Evolutionary conservation across 345 rosid genomes (phyloP).

Genomic region (Euphorbia peplus): DNA sequence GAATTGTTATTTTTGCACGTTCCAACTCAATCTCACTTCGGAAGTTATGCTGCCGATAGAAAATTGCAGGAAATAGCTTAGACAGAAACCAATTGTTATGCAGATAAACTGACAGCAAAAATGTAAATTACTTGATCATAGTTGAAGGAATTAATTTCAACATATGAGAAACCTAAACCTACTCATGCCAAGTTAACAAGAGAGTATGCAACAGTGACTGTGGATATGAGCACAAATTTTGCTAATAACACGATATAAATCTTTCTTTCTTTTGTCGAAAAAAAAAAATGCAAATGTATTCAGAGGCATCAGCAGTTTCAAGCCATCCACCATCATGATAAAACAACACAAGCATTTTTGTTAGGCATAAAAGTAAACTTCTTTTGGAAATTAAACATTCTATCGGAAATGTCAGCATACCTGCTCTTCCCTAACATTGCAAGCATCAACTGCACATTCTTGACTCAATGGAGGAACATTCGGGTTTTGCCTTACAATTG

Average conservation of each 20-base stretch:
- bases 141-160: background rate
- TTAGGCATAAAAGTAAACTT: background rate
- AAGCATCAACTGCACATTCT: background rate
- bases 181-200: background rate
- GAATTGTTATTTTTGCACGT: background rate
- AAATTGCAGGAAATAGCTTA: background rate
- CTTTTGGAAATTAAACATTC: background rate
- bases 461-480: slow-evolving; percentile 10
- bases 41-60: slow-evolving; percentile 12
- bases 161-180: background rate
- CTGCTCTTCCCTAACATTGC: slow-evolving; percentile 7
- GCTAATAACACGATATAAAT: background rate
- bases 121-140: background rate
- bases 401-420: slow-evolving; percentile 6
- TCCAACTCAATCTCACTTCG: background rate
- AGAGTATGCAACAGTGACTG: too few relatives aligned
- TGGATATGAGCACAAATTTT: background rate
- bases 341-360: background rate
- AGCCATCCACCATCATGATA: background rate
- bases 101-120: background rate
- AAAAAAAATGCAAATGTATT: background rate
- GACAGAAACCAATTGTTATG: background rate
- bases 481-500: background rate
- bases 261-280: background rate
- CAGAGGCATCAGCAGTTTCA: background rate